Evolutionary conservation across 2,329 filamentous ascomycete genomes (phyloP), one percentile per base, ranked within the genome.

Genomic region (Sclerotinia subarctica): DNA sequence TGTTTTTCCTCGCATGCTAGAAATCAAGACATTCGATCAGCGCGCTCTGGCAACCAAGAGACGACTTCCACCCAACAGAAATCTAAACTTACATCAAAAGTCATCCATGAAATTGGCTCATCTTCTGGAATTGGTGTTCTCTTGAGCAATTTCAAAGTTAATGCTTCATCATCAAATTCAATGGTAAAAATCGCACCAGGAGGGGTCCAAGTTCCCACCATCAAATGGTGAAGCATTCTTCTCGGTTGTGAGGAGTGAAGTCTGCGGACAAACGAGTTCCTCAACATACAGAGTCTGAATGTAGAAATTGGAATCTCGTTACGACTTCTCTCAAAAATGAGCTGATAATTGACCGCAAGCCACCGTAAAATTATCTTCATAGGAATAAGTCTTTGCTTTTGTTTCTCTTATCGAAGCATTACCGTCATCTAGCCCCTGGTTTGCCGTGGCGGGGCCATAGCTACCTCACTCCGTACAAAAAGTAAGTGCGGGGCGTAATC

Each of bases 71-170:
- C 70, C 62, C 71, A 57, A 68, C 53, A 47, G 51, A 8, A 42
- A 49, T 51, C 15, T 26, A n/a, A 21, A 76, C 89, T 80, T 82
- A 93, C 91, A 78, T 92, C 90, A 76, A 96, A 94, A 21, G 92
- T 90, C 90, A 96, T 94, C 93, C 93, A 96, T 69, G 92, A 96
- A 73, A 96, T 95, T 10, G 93, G 91, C 80, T 96, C 92, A 72
- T 94, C 90, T 64, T 90, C 80, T 5, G 92, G 90, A 68, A 96
- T 95, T 69, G 88, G 87, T 1, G 92, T 95, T 74, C 90, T 88
- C 81, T 94, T 93, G 76, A 96, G 81, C 75, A 95, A 80, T 73
- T 89, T 85, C 70, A 96, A 80, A 8, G 88, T 89, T 72, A 93
- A 81, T 51, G 86, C 87, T 79, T 94, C 90, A 73, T 94, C 92